Base-by-base conservation (phyloP, 2,329 filamentous ascomycete genomes). In the Verticillium albo-atrum region DNA sequence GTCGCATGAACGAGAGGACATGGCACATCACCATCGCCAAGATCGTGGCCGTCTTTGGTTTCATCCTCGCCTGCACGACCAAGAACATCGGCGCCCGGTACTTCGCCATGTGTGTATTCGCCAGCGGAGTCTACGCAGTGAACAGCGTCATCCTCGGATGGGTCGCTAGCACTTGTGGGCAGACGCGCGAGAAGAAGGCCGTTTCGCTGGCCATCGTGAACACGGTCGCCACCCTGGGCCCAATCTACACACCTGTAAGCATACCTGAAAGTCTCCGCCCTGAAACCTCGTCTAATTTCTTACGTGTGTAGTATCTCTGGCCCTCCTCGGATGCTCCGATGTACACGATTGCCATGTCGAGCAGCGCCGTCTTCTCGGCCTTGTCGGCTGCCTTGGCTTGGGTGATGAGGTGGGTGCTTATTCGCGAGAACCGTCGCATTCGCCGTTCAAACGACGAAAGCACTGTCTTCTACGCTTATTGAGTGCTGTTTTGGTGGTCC, bases 101-200 rank as follows among this genome's bases (percentile, higher is more conserved):
- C 74, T 76, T 56, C 74, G 77, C 60, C 68, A 74, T 0, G 30
- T 32, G 30, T 14, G 30, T 32, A 66, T 67, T 0, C 75, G 75
- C 34, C 76, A 78, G 62, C 37, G 69, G 1, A 64, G 72, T 0
- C 70, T 77, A 60, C 75, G 76, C 15, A 67, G 78, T 0, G 75
- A 76, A 5, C 30, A 32, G 30, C 30, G 30, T 32, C 30, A 32
- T 32, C 1, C 30, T 32, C 30, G 30, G 30, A 2, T 32, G 30
- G 30, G 30, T 32, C 30, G 30, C 30, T 14, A 32, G 30, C 7
- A 32, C 30, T 9, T 32, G 30, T 12, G 30, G 30, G 9, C 30
- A 32, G 30, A 79, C 75, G 0, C 72, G 71, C 1, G 76, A 79
- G 66, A 78, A 79, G 66, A 79, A 32, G 30, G 30, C 30, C 14